Base-by-base conservation (phyloP, 2,329 filamentous ascomycete genomes). In the Colletotrichum sp. region DNA sequence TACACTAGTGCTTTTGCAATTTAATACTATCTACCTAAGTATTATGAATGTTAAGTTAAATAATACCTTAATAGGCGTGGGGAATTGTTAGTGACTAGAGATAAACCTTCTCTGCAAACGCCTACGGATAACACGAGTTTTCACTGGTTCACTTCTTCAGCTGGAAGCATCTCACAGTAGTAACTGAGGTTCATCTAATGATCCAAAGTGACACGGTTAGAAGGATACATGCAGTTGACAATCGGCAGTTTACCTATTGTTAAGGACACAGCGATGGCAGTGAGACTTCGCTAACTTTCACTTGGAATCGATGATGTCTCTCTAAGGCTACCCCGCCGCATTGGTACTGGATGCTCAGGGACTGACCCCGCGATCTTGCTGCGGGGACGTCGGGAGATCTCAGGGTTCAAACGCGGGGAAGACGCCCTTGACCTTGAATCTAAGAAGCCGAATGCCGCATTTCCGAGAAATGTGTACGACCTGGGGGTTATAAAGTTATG, bases 391-490 rank as follows among this genome's bases (percentile, higher is more conserved):
- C 49, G 24, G 49, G 10, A 13, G 4, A 55, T 13, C n/a, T 55
- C 18, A 55, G 2, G 10, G 24, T 24, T 55, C 10, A 55, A 55
- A 55, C 49, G 21, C 49, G 49, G 49, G 49, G 49, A 55, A 55
- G 49, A 21, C 21, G 24, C 49, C n/a, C 3, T 55, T 55, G 24
- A n/a, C 49, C 21, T 24, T 21, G n/a, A 13, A 21, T 24, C 49
- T 26, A 5, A 60, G 26, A 60, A 60, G 57, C 57, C 57, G 57
- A 60, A 60, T 32, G 16, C 57, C 57, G 57, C 57, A 60, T 30
- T 32, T 60, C 57, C 57, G 57, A 60, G 16, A 44, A n/a, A 3
- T 3, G 16, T 44, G 36, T n/a, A 26, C 24, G 15, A 26, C 52
- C 52, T 57, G 24, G 52, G 8, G 3, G 5, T 57, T 57, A 57